phyloP scores from a whole-genome alignment of 305 asterid genomes.

The Fraxinus paxiana region DNA sequence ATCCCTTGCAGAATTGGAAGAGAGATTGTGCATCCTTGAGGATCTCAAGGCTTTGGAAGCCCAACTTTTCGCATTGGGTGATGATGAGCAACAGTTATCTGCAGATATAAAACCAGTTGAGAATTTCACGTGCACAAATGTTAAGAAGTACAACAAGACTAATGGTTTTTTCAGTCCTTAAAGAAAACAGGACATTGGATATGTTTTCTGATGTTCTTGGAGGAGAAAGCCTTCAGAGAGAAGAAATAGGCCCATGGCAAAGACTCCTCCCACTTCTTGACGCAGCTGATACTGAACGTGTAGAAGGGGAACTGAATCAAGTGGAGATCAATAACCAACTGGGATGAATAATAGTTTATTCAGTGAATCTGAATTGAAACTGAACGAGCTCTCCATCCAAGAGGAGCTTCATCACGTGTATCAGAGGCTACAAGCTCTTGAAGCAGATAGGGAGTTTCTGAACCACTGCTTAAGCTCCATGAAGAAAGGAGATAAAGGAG shows the following conservation, averaged over 20 bases:
- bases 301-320: conserved; percentile 19
- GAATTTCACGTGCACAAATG: conserved; percentile 23
- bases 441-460: conserved; percentile 61
- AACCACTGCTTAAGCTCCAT: conserved; percentile 61
- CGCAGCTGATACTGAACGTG: conserved; percentile 33
- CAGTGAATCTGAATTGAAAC: conserved; percentile 18
- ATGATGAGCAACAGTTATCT: conserved; percentile 25
- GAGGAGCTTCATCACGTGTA: conserved; percentile 52
- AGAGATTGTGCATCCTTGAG: conserved; percentile 52
- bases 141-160: conserved; percentile 15
- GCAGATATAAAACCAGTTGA: conserved; percentile 24
- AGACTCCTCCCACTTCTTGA: conserved; percentile 55
- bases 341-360: conserved; percentile 15
- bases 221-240: conserved; percentile 21
- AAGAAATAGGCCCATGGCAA: conserved; percentile 27
- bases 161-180: conserved; percentile 16
- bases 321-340: conserved; percentile 17
- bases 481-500: conserved; percentile 60
- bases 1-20: conserved; percentile 57
- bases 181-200: conserved; percentile 28
- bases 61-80: conserved; percentile 40
- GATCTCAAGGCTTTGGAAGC: conserved; percentile 56
- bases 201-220: conserved; percentile 25
- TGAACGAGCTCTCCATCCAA: conserved; percentile 27
- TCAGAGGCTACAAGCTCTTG: conserved; percentile 66